Evolutionary conservation across 306 rosid species (phyloP).

Genomic region (Ziziphus jujuba): DNA sequence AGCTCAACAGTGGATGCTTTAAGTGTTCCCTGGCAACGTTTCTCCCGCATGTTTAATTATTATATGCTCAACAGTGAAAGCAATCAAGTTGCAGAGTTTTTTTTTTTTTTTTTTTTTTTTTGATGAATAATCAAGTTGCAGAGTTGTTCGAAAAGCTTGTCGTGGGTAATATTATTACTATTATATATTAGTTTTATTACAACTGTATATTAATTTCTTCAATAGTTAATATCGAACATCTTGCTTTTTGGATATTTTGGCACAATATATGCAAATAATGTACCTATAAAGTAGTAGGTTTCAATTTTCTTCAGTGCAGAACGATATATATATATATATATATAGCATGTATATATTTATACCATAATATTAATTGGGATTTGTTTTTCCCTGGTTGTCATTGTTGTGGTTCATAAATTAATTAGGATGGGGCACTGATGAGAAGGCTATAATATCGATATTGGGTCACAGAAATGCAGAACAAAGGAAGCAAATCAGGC

Average conservation of each 20-base stretch:
- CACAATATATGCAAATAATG: not conserved
- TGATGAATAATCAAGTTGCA: slow-evolving; percentile 76
- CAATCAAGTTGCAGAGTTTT: no score
- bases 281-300: no score
- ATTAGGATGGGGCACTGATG: slow-evolving; percentile 88
- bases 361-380: not conserved
- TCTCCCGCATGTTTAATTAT: no score
- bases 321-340: not conserved
- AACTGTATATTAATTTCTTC: not conserved
- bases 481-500: slow-evolving; percentile 69
- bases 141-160: slow-evolving; percentile 50
- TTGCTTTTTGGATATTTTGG: not conserved
- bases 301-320: no score
- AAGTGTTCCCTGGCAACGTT: slow-evolving; percentile 33
- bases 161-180: slow-evolving; percentile 35
- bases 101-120: no score
- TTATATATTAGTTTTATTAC: not conserved
- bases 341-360: not conserved
- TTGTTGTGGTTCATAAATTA: not conserved
- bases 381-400: not conserved
- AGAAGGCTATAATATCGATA: slow-evolving; percentile 57
- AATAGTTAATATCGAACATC: not conserved
- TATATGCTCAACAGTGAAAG: no score
- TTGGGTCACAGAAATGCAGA: slow-evolving; percentile 59
- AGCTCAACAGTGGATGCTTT: slow-evolving; percentile 52